A percentile compares a stretch with the other conserved stretches of the same genome.
These are phyloP conservation scores for Chlamydomonas sp. DNA, from an alignment of 139 green algal species.

Conservation along the genomic window DNA sequence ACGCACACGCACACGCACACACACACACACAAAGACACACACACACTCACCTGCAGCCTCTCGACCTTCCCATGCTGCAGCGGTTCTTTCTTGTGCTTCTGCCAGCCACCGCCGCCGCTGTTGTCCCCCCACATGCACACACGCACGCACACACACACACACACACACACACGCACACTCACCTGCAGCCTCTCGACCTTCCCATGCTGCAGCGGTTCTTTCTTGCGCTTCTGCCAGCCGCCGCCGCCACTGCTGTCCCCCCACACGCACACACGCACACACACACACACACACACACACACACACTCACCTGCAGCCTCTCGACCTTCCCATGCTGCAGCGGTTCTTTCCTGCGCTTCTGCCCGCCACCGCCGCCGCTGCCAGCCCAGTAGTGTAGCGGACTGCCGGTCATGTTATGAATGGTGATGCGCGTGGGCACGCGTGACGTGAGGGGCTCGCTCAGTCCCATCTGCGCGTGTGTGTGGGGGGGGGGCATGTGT, in stretches of 20 bases:
- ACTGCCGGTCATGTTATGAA: slow-evolving; percentile 10
- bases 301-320: slow-evolving; percentile 5
- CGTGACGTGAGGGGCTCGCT: slow-evolving; percentile 38
- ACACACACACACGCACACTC: too few species aligned
- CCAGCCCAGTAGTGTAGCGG: slow-evolving; percentile 17
- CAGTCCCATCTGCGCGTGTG: slow-evolving; percentile 55
- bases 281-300: too few species aligned
- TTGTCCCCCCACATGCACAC: too few species aligned
- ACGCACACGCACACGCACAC: too few species aligned
- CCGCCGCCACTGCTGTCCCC: too few species aligned
- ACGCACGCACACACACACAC: too few species aligned
- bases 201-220: too few species aligned
- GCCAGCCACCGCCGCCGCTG: too few species aligned
- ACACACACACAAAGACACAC: too few species aligned
- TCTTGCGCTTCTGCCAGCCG: too few species aligned
- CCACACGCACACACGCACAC: too few species aligned
- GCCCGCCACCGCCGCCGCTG: slow-evolving; percentile 28
- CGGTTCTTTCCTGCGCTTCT: slow-evolving; percentile 1
- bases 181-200: slow-evolving; percentile 6
- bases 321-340: slow-evolving; percentile 5
- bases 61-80: slow-evolving; percentile 5
- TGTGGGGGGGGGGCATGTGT: neutral
- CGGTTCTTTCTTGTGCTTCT: too few species aligned
- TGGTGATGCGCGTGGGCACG: slow-evolving; percentile 49
- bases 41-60: slow-evolving; percentile 5